A percentile compares a stretch with the other conserved stretches of the same genome.
Conservation (phyloP, 1,284 basidiomycete genomes). For the Somion occarium region DNA sequence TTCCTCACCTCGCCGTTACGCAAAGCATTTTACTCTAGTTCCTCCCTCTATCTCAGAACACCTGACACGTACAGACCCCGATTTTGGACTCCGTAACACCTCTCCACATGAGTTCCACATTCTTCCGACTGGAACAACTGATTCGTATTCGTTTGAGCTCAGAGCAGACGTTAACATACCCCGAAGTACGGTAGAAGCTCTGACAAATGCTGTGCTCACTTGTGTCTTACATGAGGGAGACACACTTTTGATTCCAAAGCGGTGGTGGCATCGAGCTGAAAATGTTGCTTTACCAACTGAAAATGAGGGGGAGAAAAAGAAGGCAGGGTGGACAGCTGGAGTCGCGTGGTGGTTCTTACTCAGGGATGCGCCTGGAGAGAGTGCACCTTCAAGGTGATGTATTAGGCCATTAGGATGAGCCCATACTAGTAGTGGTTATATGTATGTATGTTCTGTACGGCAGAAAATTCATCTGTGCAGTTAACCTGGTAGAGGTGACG, state of each 20-base stretch:
- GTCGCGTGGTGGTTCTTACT: slow-evolving; percentile 26
- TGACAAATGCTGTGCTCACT: slow-evolving; percentile 14
- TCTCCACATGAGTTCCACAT: not conserved
- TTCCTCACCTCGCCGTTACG: slow-evolving; percentile 14
- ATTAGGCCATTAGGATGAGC: too few relatives aligned
- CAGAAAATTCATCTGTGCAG: too few relatives aligned
- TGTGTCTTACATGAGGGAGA: slow-evolving; percentile 23
- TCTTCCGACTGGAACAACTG: too few relatives aligned
- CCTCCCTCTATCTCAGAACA: slow-evolving; percentile 16
- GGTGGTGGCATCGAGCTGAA: slow-evolving; percentile 27
- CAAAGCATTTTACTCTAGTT: slow-evolving; percentile 21
- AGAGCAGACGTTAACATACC: not conserved
- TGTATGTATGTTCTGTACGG: too few relatives aligned
- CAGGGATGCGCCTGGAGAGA: too few relatives aligned
- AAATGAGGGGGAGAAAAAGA: not conserved
- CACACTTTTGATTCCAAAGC: slow-evolving; percentile 21
- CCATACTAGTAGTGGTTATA: too few relatives aligned
- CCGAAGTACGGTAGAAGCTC: slow-evolving; percentile 1
- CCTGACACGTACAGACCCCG: slow-evolving; percentile 4
- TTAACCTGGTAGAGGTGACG: too few relatives aligned
- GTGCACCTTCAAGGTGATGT: too few relatives aligned
- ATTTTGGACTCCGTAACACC: not conserved
- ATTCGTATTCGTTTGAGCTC: too few relatives aligned
- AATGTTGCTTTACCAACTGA: slow-evolving; percentile 16
- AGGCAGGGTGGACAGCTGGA: slow-evolving; percentile 21